phyloP scores from a whole-genome alignment of 148 eudicot genomes.

The Vaccinium corymbosum region DNA sequence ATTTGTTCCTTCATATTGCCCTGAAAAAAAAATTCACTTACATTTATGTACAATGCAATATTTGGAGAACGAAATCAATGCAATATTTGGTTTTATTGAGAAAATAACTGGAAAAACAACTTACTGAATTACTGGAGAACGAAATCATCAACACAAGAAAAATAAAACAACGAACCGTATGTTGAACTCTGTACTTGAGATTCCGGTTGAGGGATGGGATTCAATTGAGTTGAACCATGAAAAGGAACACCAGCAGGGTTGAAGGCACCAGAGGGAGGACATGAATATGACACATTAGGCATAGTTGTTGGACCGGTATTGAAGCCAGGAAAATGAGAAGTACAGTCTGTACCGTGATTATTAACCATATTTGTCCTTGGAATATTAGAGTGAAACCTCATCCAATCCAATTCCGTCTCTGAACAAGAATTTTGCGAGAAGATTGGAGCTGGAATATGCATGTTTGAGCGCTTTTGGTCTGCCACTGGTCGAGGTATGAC shows the following conservation, averaged over 20 bases:
- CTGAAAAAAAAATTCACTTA: neutral
- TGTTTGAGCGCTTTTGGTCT: neutral
- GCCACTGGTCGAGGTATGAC: neutral
- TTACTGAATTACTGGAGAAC: neutral
- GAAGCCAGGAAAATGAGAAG: neutral
- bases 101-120: neutral
- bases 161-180: neutral
- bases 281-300: neutral
- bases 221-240: neutral
- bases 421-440: neutral
- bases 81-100: neutral
- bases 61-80: no score
- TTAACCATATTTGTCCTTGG: neutral
- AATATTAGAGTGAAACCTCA: neutral
- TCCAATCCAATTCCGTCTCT: neutral
- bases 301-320: neutral
- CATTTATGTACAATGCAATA: no score
- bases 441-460: neutral
- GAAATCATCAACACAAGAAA: neutral
- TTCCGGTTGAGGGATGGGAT: neutral
- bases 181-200: neutral
- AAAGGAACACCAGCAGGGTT: neutral
- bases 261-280: neutral
- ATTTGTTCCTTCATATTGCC: conserved; percentile 1
- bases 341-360: neutral